These are phyloP conservation scores for Aspergillus pseudonomiae DNA, from an alignment of 2,329 filamentous ascomycete genomes.

Conservation along the genomic window DNA sequence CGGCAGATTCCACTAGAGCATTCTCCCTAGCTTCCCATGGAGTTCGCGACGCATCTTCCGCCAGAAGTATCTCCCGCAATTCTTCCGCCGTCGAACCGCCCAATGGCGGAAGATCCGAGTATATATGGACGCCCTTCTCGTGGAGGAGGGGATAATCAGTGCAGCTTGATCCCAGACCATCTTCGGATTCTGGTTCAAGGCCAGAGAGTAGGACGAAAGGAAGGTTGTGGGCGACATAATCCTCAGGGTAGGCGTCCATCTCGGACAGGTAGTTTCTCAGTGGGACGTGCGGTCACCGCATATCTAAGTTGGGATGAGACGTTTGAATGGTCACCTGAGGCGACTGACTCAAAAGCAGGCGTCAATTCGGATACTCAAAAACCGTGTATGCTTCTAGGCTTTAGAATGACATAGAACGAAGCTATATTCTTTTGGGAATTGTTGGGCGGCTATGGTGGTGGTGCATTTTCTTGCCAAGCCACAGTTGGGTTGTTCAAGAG, in stretches of 20 bases:
- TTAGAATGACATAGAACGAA: not conserved
- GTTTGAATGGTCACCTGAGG: constrained; percentile 8
- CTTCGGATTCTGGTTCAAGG: constrained; percentile 53
- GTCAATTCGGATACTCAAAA: not conserved
- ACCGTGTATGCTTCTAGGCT: not conserved
- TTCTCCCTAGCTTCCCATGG: constrained; percentile 68
- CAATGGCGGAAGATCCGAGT: constrained; percentile 71
- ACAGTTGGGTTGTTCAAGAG: not conserved
- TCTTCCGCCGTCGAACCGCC: constrained; percentile 66
- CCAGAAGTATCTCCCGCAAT: constrained; percentile 67
- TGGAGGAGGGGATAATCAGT: constrained; percentile 55
- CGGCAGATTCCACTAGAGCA: constrained; percentile 50
- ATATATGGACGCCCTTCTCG: constrained; percentile 64
- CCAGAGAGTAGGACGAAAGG: constrained; percentile 84
- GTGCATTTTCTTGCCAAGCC: constrained; percentile 17
- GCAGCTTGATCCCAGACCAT: constrained; percentile 31
- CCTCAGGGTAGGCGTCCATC: constrained; percentile 55
- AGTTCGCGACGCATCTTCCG: constrained; percentile 64
- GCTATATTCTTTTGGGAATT: not conserved
- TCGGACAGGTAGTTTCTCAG: constrained; percentile 33
- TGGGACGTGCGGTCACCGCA: constrained; percentile 35
- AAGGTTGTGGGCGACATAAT: constrained; percentile 84
- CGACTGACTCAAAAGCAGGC: not conserved
- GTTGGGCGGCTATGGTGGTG: not conserved
- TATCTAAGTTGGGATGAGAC: constrained; percentile 22